Conservation (phyloP, 164 flowering plant genomes). For the Buxus sempervirens region DNA sequence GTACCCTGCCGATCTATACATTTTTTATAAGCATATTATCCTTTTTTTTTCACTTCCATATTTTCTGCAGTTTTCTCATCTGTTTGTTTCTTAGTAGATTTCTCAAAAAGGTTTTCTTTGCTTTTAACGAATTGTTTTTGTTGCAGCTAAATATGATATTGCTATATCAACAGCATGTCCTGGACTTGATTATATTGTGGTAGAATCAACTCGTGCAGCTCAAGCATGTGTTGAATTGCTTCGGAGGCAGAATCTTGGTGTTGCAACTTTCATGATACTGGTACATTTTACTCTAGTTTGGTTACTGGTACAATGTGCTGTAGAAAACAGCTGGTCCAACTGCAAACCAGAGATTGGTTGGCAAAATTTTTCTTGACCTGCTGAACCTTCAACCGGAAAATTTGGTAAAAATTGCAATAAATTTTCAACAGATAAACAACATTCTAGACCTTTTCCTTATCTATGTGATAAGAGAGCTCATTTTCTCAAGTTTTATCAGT, state of each 20-base stretch:
- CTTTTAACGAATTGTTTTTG: background rate
- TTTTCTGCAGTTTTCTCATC: background rate
- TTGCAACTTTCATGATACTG: constrained; percentile 97
- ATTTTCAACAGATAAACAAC: no score
- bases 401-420: no score
- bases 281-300: constrained; percentile 30
- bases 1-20: no score
- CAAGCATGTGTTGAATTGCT: constrained; percentile 95
- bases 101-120: background rate
- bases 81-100: background rate
- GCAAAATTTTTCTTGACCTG: no score
- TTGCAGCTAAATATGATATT: constrained; percentile 91
- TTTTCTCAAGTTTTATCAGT: no score
- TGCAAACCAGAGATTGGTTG: background rate
- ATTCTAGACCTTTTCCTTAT: no score
- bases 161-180: constrained; percentile 92
- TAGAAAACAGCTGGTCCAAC: background rate
- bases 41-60: no score
- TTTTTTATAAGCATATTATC: no score
- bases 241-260: constrained; percentile 73
- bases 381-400: no score
- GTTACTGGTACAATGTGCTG: no score
- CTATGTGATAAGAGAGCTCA: no score
- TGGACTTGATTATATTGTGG: constrained; percentile 94
- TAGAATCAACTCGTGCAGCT: constrained; percentile 86